Percentiles rank a stretch among this genome's conserved stretches.
These are phyloP conservation scores for Phytophthora litchii DNA, from an alignment of 352 stramenopile species.

Conservation along the genomic window DNA sequence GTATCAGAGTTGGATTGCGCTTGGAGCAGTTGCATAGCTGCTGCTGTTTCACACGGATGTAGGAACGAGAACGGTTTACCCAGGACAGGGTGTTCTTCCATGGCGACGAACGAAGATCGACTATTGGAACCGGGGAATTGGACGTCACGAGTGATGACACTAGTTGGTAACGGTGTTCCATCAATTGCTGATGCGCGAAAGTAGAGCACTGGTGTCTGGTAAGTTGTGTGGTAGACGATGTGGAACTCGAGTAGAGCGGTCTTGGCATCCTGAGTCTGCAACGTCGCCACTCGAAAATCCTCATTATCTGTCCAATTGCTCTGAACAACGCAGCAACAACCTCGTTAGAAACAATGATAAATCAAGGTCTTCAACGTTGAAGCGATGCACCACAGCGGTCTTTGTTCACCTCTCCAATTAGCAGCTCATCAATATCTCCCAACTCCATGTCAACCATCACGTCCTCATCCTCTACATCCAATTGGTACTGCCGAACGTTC, in stretches of 20 bases:
- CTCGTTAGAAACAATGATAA: not conserved
- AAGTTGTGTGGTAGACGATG: slow-evolving; percentile 82
- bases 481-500: slow-evolving; percentile 29
- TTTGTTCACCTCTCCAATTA: slow-evolving; percentile 26
- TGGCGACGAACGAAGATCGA: slow-evolving; percentile 45
- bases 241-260: slow-evolving; percentile 75
- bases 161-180: slow-evolving; percentile 36
- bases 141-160: slow-evolving; percentile 29
- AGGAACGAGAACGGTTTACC: slow-evolving; percentile 74
- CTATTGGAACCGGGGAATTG: slow-evolving; percentile 44
- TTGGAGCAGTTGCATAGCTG: slow-evolving; percentile 69
- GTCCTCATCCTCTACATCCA: not conserved
- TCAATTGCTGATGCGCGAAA: slow-evolving; percentile 54
- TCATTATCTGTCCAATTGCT: slow-evolving; percentile 11
- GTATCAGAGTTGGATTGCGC: slow-evolving; percentile 6
- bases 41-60: slow-evolving; percentile 80
- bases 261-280: slow-evolving; percentile 11
- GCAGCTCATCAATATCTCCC: slow-evolving; percentile 23
- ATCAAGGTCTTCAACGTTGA: slow-evolving; percentile 3
- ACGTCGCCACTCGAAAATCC: not conserved
- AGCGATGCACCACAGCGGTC: not conserved
- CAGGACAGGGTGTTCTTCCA: slow-evolving; percentile 76
- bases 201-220: slow-evolving; percentile 78
- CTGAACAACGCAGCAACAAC: slow-evolving; percentile 1
- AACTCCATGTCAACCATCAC: not conserved